phyloP scores from a whole-genome alignment of 805 yeast species.

The Kodamaea fukazawae region DNA sequence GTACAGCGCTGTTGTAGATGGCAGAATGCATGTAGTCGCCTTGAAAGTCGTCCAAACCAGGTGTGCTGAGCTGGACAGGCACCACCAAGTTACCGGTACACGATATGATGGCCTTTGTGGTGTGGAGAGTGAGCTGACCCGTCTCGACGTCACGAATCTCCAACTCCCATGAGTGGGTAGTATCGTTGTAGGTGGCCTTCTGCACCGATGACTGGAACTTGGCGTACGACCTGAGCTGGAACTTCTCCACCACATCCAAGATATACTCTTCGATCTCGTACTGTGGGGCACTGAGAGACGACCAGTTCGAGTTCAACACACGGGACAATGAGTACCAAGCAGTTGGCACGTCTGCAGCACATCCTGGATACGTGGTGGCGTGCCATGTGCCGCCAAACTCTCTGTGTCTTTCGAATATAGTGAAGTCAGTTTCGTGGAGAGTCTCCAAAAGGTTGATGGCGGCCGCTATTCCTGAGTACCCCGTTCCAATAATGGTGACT shows the following conservation, averaged over 20 bases:
- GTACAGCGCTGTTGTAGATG: constrained; percentile 32
- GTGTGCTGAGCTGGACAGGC: constrained; percentile 28
- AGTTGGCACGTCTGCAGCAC: constrained; percentile 43
- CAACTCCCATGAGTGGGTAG: constrained; percentile 27
- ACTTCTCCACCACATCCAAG: constrained; percentile 26
- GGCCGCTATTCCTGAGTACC: constrained; percentile 35
- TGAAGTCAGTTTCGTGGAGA: constrained; percentile 27
- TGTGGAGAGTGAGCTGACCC: constrained; percentile 32
- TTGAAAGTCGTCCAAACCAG: constrained; percentile 33
- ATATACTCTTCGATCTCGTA: constrained; percentile 42
- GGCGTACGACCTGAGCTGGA: constrained; percentile 21
- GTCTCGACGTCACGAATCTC: constrained; percentile 22
- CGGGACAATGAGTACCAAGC: constrained; percentile 35
- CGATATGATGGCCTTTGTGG: constrained; percentile 22
- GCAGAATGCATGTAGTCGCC: constrained; percentile 42
- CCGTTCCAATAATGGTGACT: constrained; percentile 39
- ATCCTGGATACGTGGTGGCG: constrained; percentile 44
- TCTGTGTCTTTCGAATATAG: constrained; percentile 36
- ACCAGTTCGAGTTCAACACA: constrained; percentile 36
- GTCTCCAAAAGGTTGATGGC: constrained; percentile 25
- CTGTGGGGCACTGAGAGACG: constrained; percentile 38
- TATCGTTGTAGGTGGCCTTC: constrained; percentile 21
- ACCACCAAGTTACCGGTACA: constrained; percentile 37
- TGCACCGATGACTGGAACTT: constrained; percentile 21
- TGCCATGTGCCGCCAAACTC: constrained; percentile 45